Evolutionary conservation across 2,329 filamentous ascomycete species (phyloP).

Genomic region (Sodiomyces alkalinus): DNA sequence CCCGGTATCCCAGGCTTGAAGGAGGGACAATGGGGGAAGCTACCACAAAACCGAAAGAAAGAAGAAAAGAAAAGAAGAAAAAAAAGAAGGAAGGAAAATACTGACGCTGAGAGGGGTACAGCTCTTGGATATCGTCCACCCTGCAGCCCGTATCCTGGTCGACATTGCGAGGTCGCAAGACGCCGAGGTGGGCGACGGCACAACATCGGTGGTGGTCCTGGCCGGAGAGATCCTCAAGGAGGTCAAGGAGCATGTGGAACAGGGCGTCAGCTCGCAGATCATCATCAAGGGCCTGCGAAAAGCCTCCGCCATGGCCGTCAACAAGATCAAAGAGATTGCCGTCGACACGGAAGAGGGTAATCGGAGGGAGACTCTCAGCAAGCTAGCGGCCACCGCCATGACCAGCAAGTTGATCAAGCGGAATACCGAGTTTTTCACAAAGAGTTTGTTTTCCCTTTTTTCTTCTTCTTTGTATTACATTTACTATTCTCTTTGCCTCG

Average conservation of each 20-base stretch:
- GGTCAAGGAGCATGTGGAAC: constrained; percentile 88
- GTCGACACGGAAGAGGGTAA: constrained; percentile 70
- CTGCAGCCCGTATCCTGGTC: constrained; percentile 89
- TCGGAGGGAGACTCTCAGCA: constrained; percentile 73
- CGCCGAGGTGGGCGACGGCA: constrained; percentile 95
- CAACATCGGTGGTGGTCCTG: constrained; percentile 90
- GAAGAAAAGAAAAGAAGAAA: no score
- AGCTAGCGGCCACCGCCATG: constrained; percentile 92
- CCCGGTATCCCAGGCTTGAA: no score
- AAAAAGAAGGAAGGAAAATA: no score
- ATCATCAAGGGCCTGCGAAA: constrained; percentile 93
- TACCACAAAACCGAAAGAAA: no score
- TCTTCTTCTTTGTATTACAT: no score
- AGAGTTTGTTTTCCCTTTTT: constrained; percentile 47
- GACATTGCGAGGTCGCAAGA: constrained; percentile 98
- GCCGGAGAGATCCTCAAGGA: constrained; percentile 98
- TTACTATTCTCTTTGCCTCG: no score
- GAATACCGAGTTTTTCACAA: constrained; percentile 93
- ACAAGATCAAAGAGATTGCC: constrained; percentile 97
- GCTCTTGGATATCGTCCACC: constrained; percentile 97
- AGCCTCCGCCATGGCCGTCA: constrained; percentile 80
- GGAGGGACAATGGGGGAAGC: no score
- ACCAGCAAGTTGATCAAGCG: constrained; percentile 98
- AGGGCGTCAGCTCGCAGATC: constrained; percentile 91
- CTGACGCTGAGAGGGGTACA: constrained; percentile 19